A percentile compares a stretch with the other conserved stretches of the same genome.
Evolutionary conservation across 192 early-diverging fungal genomes (phyloP).

Genomic region (Rhizophagus prolifer): DNA sequence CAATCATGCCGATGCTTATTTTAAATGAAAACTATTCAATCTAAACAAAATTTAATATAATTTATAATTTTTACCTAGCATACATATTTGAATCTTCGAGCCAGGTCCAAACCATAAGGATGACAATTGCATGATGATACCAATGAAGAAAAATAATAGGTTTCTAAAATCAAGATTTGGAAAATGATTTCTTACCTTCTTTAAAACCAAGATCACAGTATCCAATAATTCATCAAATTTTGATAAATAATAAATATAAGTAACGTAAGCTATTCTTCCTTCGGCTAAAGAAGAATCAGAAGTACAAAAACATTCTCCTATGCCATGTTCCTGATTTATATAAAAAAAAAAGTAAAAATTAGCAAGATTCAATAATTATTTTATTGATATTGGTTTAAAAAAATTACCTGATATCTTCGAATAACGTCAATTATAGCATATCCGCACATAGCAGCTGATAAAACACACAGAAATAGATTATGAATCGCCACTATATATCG

Average conservation of each 20-base stretch:
- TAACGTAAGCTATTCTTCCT: slow-evolving; percentile 37
- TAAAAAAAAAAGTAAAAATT: background rate
- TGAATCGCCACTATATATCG: slow-evolving; percentile 23
- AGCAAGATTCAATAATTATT: background rate
- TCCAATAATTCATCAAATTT: slow-evolving; percentile 52
- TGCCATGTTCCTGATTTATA: slow-evolving; percentile 33
- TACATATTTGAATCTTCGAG: slow-evolving; percentile 43
- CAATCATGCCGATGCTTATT: slow-evolving; percentile 40
- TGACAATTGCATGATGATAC: slow-evolving; percentile 56
- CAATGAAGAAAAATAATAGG: slow-evolving; percentile 54
- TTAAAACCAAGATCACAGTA: slow-evolving; percentile 52
- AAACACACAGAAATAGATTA: slow-evolving; percentile 36
- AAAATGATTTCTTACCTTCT: slow-evolving; percentile 39
- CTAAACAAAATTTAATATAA: background rate
- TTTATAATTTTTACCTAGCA: slow-evolving; percentile 29
- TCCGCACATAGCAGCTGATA: slow-evolving; percentile 42
- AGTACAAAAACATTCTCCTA: slow-evolving; percentile 48
- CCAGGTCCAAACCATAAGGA: slow-evolving; percentile 55
- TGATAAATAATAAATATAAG: slow-evolving; percentile 52
- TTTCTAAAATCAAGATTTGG: slow-evolving; percentile 32
- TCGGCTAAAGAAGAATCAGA: slow-evolving; percentile 21
- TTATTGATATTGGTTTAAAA: background rate
- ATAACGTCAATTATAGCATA: slow-evolving; percentile 22
- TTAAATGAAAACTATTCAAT: background rate
- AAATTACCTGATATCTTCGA: slow-evolving; percentile 14